These are phyloP conservation scores for Phyllostachys edulis DNA, from an alignment of 176 grass and related monocot genomes.

Conservation along the genomic window DNA sequence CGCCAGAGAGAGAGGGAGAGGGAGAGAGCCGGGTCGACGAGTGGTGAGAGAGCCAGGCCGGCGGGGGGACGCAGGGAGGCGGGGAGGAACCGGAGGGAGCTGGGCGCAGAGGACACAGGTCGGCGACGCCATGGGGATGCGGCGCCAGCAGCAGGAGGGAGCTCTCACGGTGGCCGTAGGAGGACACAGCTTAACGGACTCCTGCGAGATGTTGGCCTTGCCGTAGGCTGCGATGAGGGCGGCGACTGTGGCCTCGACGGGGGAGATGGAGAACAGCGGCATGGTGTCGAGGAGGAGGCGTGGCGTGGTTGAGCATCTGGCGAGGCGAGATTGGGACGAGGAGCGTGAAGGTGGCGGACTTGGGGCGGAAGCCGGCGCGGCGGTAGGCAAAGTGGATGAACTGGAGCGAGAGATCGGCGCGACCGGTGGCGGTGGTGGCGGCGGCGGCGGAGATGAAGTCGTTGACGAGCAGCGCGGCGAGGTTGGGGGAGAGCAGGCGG, in stretches of 20 bases:
- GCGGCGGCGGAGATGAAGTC: conserved; percentile 55
- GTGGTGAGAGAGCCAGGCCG: too few relatives aligned
- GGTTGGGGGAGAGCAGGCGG: conserved; percentile 52
- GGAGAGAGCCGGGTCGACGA: too few relatives aligned
- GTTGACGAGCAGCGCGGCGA: conserved; percentile 57
- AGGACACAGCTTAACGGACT: conserved; percentile 91
- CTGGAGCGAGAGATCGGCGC: conserved; percentile 63
- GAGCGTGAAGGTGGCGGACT: conserved; percentile 52
- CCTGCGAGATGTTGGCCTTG: conserved; percentile 68
- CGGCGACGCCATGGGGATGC: too few relatives aligned
- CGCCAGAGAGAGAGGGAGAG: too few relatives aligned
- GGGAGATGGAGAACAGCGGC: conserved; percentile 58
- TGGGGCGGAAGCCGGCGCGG: conserved; percentile 72
- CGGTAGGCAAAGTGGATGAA: conserved; percentile 95
- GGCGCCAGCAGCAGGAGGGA: too few relatives aligned
- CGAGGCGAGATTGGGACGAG: conserved; percentile 55
- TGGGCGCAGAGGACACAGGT: too few relatives aligned
- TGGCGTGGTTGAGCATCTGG: conserved; percentile 94
- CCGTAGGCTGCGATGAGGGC: conserved; percentile 75
- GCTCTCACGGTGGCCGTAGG: too few relatives aligned
- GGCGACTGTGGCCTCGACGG: conserved; percentile 62
- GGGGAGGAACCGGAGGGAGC: too few relatives aligned
- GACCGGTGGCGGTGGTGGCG: background rate
- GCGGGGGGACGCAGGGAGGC: too few relatives aligned
- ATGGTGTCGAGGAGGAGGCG: conserved; percentile 87